Base-by-base conservation (phyloP, 1,139 yeast species). In the Yamadazyma spencermartinsiae region DNA sequence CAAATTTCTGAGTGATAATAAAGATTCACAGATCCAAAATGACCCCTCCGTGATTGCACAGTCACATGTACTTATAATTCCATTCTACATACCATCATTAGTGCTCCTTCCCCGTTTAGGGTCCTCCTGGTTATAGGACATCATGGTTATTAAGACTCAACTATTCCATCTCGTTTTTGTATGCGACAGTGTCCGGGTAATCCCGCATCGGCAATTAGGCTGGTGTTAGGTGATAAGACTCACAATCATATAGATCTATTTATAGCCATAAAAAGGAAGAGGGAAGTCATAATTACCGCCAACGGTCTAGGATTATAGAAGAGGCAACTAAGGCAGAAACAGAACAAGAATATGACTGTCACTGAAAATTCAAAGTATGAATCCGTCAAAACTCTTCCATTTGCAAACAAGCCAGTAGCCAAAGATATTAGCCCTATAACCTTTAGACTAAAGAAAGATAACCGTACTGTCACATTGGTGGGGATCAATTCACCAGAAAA, bases 381-480 rank as follows among this genome's bases (percentile, higher is more conserved):
- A n/a, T 14, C 16, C 6, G 42, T 55, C n/a, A 49, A 55, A 29
- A 37, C 43, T 2, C 51, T 68, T 15, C 75, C 75, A 4, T 69
- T 60, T 50, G 72, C 73, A 5, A 61, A 59, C n/a, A 28, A 43
- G 4, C 61, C 64, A 2, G 46, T 44, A 17, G 52, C 69, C 27
- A 51, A 55, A 2, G 54, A 26, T 58, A 66, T 18, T 42, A 62
- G 29, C 42, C 51, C 19, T 4, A 40, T 41, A 5, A 34, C 33
- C 60, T 70, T 44, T 40, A 43, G 3, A 50, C 75, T 36, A 54
- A 47, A 16, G 64, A 74, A 51, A 56, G 55, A 30, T 6, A 42
- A 48, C 2, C 51, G 52, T 27, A 43, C 44, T 1, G 76, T 66
- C 1, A 68, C 75, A 3, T 48, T 72, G 14, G 48, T 68, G 27